Conservation (phyloP, 768 basidiomycete genomes). For the Leccinum incarnatum region DNA sequence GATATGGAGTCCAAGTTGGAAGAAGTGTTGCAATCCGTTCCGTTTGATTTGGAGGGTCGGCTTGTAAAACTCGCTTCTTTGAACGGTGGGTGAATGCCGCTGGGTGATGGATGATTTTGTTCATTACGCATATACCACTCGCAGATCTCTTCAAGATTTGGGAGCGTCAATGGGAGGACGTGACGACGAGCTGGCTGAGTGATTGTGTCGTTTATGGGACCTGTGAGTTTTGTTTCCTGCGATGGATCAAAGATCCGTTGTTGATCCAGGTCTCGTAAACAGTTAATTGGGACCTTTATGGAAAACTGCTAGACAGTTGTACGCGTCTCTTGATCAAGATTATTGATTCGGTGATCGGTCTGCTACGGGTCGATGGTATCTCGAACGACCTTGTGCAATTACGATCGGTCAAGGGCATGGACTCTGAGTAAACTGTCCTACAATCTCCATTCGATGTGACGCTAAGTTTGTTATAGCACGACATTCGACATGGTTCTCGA, state of each 20-base stretch:
- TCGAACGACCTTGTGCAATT: constrained; percentile 36
- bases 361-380: constrained; percentile 29
- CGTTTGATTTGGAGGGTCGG: constrained; percentile 57
- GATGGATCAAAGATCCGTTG: neutral
- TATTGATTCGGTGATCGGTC: constrained; percentile 25
- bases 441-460: neutral
- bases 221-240: constrained; percentile 39
- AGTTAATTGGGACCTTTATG: constrained; percentile 62
- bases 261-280: constrained; percentile 1
- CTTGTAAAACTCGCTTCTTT: constrained; percentile 47
- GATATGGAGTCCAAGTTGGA: constrained; percentile 59
- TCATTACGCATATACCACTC: neutral
- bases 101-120: neutral
- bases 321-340: constrained; percentile 42
- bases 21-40: constrained; percentile 37
- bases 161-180: constrained; percentile 25
- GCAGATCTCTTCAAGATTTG: constrained; percentile 27
- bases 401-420: constrained; percentile 30
- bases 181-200: constrained; percentile 18
- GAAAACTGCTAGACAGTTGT: constrained; percentile 41
- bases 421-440: constrained; percentile 39
- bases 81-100: constrained; percentile 41
- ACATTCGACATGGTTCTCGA: constrained; percentile 25
- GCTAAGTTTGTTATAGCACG: constrained; percentile 15
- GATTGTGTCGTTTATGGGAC: constrained; percentile 35